phyloP scores from a whole-genome alignment of 179 eudicot genomes.

The Monotropa hypopitys region DNA sequence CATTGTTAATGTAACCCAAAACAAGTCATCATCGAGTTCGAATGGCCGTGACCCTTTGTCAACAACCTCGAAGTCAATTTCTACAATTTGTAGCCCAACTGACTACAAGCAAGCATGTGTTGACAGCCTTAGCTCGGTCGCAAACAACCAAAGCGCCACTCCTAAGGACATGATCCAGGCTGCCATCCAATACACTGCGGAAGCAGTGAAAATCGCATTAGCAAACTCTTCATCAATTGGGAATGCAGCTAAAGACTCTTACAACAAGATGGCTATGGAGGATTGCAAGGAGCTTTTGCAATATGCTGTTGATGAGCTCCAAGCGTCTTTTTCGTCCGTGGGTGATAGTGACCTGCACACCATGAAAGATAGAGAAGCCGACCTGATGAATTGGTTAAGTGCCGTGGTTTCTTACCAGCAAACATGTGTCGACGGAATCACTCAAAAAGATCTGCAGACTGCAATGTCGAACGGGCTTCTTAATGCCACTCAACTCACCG shows the following conservation, averaged over 20 bases:
- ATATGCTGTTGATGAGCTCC: slow-evolving; percentile 39
- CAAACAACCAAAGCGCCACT: slow-evolving; percentile 32
- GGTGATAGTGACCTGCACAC: slow-evolving; percentile 6
- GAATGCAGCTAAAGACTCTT: slow-evolving; percentile 8
- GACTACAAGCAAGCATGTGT: slow-evolving; percentile 40
- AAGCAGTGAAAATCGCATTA: slow-evolving; percentile 17
- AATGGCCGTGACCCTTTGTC: slow-evolving; percentile 1
- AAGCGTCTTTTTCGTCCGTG: slow-evolving; percentile 15
- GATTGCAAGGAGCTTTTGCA: slow-evolving; percentile 45
- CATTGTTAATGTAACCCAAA: slow-evolving; percentile 16
- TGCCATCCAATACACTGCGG: slow-evolving; percentile 21
- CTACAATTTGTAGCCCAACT: slow-evolving; percentile 38
- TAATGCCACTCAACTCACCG: slow-evolving; percentile 31
- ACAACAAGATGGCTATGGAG: slow-evolving; percentile 31
- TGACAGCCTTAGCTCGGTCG: slow-evolving; percentile 21
- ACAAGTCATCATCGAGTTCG: neutral
- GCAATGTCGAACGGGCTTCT: slow-evolving; percentile 19
- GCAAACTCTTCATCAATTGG: slow-evolving; percentile 10
- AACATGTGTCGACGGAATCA: slow-evolving; percentile 43
- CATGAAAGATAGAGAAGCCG: slow-evolving; percentile 15
- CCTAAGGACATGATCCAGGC: slow-evolving; percentile 30
- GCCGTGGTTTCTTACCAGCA: slow-evolving; percentile 45
- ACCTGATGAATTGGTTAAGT: slow-evolving; percentile 50
- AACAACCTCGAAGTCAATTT: slow-evolving; percentile 30
- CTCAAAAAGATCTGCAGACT: slow-evolving; percentile 17